phyloP scores from a whole-genome alignment of 2,329 filamentous ascomycete genomes.

The Beauveria sp. region DNA sequence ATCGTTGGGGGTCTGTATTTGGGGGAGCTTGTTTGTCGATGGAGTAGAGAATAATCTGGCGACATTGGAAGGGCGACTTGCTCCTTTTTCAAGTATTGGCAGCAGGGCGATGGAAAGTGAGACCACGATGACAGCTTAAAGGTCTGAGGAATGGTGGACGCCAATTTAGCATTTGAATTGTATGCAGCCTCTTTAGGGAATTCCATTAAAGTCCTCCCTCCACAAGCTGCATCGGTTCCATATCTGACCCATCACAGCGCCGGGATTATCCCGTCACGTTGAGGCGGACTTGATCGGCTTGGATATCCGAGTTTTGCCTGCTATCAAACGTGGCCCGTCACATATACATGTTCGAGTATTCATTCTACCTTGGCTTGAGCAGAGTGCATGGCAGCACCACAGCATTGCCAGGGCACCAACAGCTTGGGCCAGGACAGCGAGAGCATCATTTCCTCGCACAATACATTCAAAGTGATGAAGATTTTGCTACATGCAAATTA shows the following conservation, averaged over 20 bases:
- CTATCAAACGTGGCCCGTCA: no score
- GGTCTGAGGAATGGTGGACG: not conserved
- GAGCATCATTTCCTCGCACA: not conserved
- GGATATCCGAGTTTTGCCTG: no score
- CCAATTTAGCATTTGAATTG: not conserved
- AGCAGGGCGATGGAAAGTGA: not conserved
- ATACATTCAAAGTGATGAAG: not conserved
- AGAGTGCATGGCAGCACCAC: no score
- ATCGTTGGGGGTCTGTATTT: not conserved
- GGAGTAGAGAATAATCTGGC: not conserved
- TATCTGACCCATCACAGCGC: no score
- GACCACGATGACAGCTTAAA: not conserved
- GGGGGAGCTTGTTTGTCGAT: not conserved
- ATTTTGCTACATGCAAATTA: not conserved
- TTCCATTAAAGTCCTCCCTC: no score
- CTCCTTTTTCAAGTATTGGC: constrained; percentile 3
- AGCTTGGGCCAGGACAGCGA: not conserved
- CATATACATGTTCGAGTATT: no score
- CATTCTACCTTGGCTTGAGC: no score
- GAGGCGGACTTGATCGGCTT: no score
- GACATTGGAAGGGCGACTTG: not conserved
- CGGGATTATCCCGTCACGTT: no score
- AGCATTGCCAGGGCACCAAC: no score
- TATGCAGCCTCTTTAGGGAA: not conserved
- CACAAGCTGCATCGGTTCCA: no score